Evolutionary conservation across 177 flowering plant genomes (phyloP), one percentile per base, ranked within the genome.

Genomic region (Telopea speciosissima): DNA sequence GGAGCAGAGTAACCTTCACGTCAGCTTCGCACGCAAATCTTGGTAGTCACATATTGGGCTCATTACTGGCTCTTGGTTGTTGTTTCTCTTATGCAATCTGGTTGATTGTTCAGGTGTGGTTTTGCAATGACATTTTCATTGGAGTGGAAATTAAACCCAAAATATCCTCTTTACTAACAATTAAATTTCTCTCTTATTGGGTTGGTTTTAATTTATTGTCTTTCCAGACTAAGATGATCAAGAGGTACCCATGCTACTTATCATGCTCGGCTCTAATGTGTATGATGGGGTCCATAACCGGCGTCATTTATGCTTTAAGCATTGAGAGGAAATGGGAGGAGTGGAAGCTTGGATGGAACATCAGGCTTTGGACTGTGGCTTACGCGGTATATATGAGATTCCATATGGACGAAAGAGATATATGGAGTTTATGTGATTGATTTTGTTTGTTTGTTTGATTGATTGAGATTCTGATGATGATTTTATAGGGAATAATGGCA

Each of bases 331-430:
- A 84, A n/a, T 75, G 80, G 88, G 36, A 68, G 14, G 72, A 73
- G 22, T 90, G 92, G 95, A 83, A 71, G 71, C 74, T 90, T 6
- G 83, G 85, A 1, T 87, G 83, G 85, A 70, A 86, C 49, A 73
- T 88, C 3, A 78, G 90, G 71, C 88, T 90, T n/a, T 69, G 85
- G 45, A 71, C 87, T 0, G 88, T 78, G 0, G 78, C 76, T n/a
- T 84, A 77, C 49, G 13, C 86, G 68, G 86, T 82, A 76, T n/a
- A n/a, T n/a, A n/a, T 11, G 63, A 42, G 8, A 49, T 49, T 16
- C 19, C 14, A 44, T 3, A 44, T 52, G 24, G 61, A 52, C 36
- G 5, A 49, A 22, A 16, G 31, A 28, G 31, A 28, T 28, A n/a
- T n/a, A n/a, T n/a, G n/a, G 14, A 8, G n/a, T 8, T 44, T 9